A percentile compares a stretch with the other conserved stretches of the same genome.
Conservation (phyloP, 1,139 yeast genomes). For the Yamadazyma membranifaciens region DNA sequence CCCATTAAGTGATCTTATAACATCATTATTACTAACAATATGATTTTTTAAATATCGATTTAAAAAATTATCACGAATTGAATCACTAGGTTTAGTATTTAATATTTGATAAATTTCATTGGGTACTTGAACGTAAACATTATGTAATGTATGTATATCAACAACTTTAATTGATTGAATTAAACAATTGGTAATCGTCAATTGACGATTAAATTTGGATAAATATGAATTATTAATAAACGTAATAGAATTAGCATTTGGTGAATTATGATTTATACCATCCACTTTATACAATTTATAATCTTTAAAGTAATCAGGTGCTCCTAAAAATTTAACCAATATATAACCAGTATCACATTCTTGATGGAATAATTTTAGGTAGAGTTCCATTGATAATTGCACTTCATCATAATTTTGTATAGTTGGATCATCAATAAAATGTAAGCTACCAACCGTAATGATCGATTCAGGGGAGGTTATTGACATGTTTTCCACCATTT, state of each 20-base stretch:
- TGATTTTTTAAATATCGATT: conserved; percentile 31
- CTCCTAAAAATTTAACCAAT: conserved; percentile 41
- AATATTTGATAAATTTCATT: conserved; percentile 40
- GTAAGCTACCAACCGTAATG: conserved; percentile 26
- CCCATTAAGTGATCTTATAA: conserved; percentile 46
- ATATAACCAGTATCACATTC: conserved; percentile 21
- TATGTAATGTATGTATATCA: conserved; percentile 30
- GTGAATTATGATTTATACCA: conserved; percentile 23
- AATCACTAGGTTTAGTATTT: conserved; percentile 22
- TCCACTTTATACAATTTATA: conserved; percentile 38
- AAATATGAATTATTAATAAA: conserved; percentile 40
- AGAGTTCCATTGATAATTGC: conserved; percentile 36
- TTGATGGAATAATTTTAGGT: conserved; percentile 31
- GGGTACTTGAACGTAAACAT: conserved; percentile 45
- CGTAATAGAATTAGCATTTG: conserved; percentile 24
- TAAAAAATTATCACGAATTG: conserved; percentile 28
- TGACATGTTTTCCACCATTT: conserved; percentile 2
- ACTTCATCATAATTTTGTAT: conserved; percentile 27
- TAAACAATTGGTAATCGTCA: conserved; percentile 34
- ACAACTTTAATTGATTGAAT: conserved; percentile 28
- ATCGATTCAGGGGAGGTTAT: conserved; percentile 6
- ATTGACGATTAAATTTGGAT: conserved; percentile 26
- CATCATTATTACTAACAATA: conserved; percentile 33
- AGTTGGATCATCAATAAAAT: conserved; percentile 32
- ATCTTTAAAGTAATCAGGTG: conserved; percentile 39